Percentiles rank a stretch among this genome's conserved stretches.
These are phyloP conservation scores for Blastobotrys persicus DNA, from an alignment of 1,139 yeast species.

Conservation along the genomic window DNA sequence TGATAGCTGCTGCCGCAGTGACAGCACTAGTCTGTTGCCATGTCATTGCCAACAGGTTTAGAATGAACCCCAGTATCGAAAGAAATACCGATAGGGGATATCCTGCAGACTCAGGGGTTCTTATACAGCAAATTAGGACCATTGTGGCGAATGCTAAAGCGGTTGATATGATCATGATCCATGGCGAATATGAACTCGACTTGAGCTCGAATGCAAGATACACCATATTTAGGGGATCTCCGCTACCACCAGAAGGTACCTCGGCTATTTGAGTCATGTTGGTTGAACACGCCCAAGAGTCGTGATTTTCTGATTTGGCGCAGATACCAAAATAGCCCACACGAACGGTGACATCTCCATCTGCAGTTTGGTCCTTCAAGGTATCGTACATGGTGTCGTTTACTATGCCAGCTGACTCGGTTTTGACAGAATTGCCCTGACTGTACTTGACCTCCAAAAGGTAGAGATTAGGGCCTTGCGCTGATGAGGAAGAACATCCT, in stretches of 20 bases:
- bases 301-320: slow-evolving; percentile 19
- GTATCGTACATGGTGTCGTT: slow-evolving; percentile 25
- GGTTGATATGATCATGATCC: slow-evolving; percentile 24
- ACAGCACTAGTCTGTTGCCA: slow-evolving; percentile 31
- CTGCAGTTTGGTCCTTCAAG: slow-evolving; percentile 18
- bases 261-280: slow-evolving; percentile 20
- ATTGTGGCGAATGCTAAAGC: slow-evolving; percentile 20
- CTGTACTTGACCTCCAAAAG: slow-evolving; percentile 27
- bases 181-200: slow-evolving; percentile 20
- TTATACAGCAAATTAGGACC: slow-evolving; percentile 20
- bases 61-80: slow-evolving; percentile 22
- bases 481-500: slow-evolving; percentile 27
- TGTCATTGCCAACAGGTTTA: slow-evolving; percentile 28
- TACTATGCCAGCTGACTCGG: slow-evolving; percentile 23
- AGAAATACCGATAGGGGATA: slow-evolving; percentile 24
- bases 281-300: slow-evolving; percentile 28
- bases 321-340: slow-evolving; percentile 33
- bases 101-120: slow-evolving; percentile 19
- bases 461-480: slow-evolving; percentile 24
- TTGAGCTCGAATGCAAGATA: slow-evolving; percentile 18
- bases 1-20: slow-evolving; percentile 20
- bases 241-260: background rate
- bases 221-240: slow-evolving; percentile 29
- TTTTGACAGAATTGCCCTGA: slow-evolving; percentile 18
- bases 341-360: slow-evolving; percentile 23